phyloP scores from a whole-genome alignment of 441 rosid species.

The Pelargonium fulgidum region DNA sequence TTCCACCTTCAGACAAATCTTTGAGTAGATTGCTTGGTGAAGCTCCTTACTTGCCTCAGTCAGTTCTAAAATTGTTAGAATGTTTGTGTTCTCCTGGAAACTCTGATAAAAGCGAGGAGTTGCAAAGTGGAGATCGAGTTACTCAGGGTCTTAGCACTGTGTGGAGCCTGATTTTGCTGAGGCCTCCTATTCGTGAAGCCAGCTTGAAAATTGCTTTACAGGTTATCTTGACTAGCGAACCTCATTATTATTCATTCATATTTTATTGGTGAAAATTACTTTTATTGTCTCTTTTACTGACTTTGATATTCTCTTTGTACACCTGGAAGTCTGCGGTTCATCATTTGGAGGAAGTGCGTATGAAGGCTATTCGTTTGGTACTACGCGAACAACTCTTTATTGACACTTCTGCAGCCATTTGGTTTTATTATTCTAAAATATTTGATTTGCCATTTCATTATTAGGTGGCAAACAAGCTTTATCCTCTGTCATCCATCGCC shows the following conservation, averaged over 20 bases:
- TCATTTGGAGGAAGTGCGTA: conserved; percentile 89
- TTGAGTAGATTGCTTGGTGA: conserved; percentile 87
- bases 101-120: conserved; percentile 54
- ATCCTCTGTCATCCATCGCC: conserved; percentile 63
- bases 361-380: conserved; percentile 99
- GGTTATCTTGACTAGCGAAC: conserved; percentile 36
- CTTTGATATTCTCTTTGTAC: conserved; percentile 21
- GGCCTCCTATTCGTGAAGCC: conserved; percentile 80
- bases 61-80: conserved; percentile 72
- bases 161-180: conserved; percentile 80
- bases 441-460: conserved; percentile 26
- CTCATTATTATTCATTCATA: conserved; percentile 4
- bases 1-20: conserved; percentile 96
- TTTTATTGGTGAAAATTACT: not conserved
- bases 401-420: conserved; percentile 20
- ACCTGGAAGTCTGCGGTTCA: conserved; percentile 84
- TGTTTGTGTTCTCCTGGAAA: conserved; percentile 73
- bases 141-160: conserved; percentile 96
- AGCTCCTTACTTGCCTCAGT: conserved; percentile 87
- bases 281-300: conserved; percentile 19
- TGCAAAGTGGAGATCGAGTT: conserved; percentile 83
- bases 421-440: conserved; percentile 17
- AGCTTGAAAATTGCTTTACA: conserved; percentile 91
- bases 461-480: conserved; percentile 97
- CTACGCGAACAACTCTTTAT: conserved; percentile 22